Conservation (phyloP, 1,139 yeast genomes). For the Suhomyces yuchorum region DNA sequence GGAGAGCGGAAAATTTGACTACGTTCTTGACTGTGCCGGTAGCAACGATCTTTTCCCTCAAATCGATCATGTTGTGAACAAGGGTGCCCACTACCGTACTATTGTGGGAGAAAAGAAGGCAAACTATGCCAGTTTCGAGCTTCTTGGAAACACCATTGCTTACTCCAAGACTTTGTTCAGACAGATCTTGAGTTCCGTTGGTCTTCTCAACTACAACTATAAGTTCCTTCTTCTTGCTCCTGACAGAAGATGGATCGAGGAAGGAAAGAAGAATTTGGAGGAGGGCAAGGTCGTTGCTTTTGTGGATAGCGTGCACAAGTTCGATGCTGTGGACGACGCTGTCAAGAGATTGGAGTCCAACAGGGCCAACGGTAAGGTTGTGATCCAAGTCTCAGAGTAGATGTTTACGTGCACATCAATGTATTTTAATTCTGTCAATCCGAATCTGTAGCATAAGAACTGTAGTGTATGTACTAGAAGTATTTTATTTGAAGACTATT, state of each 20-base stretch:
- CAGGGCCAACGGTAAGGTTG: constrained; percentile 64
- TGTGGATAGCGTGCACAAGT: constrained; percentile 55
- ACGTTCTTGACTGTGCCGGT: constrained; percentile 36
- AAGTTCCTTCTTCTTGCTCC: constrained; percentile 15
- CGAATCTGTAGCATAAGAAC: too few species aligned
- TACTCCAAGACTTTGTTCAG: constrained; percentile 8
- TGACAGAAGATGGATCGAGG: constrained; percentile 19
- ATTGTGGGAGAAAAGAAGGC: constrained; percentile 52
- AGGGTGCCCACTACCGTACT: constrained; percentile 37
- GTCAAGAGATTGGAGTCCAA: constrained; percentile 46
- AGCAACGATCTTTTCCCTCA: constrained; percentile 26
- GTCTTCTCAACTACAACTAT: constrained; percentile 21
- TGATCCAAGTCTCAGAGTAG: constrained; percentile 32
- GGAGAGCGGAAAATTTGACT: constrained; percentile 37
- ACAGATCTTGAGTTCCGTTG: constrained; percentile 16
- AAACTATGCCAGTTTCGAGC: constrained; percentile 23
- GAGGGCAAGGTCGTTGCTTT: constrained; percentile 44
- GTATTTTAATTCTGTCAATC: too few species aligned
- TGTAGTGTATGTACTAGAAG: too few species aligned
- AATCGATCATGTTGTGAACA: constrained; percentile 36
- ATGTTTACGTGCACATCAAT: not conserved
- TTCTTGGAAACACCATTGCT: constrained; percentile 8
- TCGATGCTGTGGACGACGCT: constrained; percentile 54
- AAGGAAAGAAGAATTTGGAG: constrained; percentile 41
- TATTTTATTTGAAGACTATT: too few species aligned